Evolutionary conservation across 2,329 filamentous ascomycete species (phyloP).

Genomic region (Aspergillus texensis): DNA sequence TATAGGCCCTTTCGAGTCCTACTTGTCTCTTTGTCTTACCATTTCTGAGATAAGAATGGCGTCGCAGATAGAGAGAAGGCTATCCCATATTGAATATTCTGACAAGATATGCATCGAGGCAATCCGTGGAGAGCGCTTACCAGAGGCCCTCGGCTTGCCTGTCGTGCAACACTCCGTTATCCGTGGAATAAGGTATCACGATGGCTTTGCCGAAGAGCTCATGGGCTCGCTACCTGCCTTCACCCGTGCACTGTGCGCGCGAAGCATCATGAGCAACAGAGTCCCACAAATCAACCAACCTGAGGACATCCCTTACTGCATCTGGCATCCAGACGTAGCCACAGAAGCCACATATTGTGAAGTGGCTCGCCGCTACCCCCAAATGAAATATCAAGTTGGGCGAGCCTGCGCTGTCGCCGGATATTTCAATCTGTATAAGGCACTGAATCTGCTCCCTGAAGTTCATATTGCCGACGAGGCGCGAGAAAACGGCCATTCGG

Average conservation of each 20-base stretch:
- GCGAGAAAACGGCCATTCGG: constrained; percentile 6
- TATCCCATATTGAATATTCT: too few relatives aligned
- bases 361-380: constrained; percentile 35
- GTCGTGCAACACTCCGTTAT: constrained; percentile 5
- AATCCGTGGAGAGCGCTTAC: constrained; percentile 3
- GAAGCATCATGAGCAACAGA: constrained; percentile 22
- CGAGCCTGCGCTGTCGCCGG: constrained; percentile 24
- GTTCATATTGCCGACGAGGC: constrained; percentile 25
- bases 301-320: constrained; percentile 42
- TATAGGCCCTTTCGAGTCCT: too few relatives aligned
- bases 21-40: too few relatives aligned
- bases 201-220: constrained; percentile 9
- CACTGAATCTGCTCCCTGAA: constrained; percentile 22
- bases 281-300: constrained; percentile 32
- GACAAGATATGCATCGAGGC: background rate
- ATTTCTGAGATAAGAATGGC: too few relatives aligned
- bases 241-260: constrained; percentile 17
- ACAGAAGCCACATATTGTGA: constrained; percentile 40
- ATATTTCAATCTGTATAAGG: constrained; percentile 22
- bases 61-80: too few relatives aligned
- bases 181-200: constrained; percentile 10
- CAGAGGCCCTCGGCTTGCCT: background rate
- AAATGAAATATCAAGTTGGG: constrained; percentile 29
- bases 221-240: constrained; percentile 15
- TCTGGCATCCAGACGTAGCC: constrained; percentile 46